These are phyloP conservation scores for Trametes gibbosa DNA, from an alignment of 768 basidiomycete species.

Conservation along the genomic window DNA sequence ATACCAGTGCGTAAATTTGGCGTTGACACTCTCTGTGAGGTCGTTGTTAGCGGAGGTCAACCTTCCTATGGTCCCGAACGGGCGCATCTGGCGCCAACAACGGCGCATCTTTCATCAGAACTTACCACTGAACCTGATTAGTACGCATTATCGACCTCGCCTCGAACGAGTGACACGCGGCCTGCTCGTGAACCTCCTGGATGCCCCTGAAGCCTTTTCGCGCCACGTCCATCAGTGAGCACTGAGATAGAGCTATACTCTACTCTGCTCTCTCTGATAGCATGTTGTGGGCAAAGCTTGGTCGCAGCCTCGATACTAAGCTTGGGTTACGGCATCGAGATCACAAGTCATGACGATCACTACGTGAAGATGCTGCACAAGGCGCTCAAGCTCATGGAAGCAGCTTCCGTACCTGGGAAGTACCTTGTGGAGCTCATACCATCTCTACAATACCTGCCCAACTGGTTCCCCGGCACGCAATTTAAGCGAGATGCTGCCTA, in stretches of 20 bases:
- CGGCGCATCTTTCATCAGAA: not conserved
- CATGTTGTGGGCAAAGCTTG: not conserved
- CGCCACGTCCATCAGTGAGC: not conserved
- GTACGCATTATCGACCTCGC: not conserved
- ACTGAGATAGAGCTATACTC: too few species aligned
- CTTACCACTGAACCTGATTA: not conserved
- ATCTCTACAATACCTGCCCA: not conserved
- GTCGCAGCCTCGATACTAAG: not conserved
- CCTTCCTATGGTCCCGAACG: not conserved
- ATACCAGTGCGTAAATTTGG: too few species aligned
- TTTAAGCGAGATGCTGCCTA: not conserved
- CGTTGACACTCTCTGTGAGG: not conserved
- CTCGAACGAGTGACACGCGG: not conserved
- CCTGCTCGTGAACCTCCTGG: not conserved
- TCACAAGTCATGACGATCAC: not conserved
- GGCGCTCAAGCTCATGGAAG: not conserved
- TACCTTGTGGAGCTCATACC: not conserved
- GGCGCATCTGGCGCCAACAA: not conserved
- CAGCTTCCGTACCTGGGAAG: not conserved
- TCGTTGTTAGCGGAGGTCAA: not conserved
- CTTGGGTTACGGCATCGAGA: not conserved
- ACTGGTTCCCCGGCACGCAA: not conserved
- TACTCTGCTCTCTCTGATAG: not conserved
- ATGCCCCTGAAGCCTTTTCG: not conserved
- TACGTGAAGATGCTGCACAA: not conserved